Base-by-base conservation (phyloP, 2,329 filamentous ascomycete species). In the Pestalotiopsis sp. region DNA sequence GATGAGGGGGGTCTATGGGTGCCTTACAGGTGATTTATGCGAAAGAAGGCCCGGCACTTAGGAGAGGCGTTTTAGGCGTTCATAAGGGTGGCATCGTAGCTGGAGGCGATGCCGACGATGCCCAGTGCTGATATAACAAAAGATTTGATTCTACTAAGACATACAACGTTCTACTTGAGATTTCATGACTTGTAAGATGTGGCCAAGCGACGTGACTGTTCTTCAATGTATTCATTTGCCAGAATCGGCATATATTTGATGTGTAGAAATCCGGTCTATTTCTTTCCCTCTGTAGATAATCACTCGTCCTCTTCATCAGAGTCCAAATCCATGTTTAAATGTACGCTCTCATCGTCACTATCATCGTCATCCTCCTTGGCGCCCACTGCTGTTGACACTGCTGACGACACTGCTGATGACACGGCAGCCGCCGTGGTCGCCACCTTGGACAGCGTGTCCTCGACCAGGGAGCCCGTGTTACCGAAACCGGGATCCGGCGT, bases 241-340 rank as follows among this genome's bases (percentile, higher is more conserved):
- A n/a, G 20, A n/a, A n/a, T 52, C 7, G 14, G 44, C 13, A 52
- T 52, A n/a, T n/a, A n/a, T 52, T 52, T 17, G 17, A 52, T 52
- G 1, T 52, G 17, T 20, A 10, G 4, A 52, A 22, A 7, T 17
- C 20, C 17, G 44, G 2, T 52, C n/a, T 52, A 52, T n/a, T 22
- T 9, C 7, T 6, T n/a, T 11, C 20, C 17, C 9, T 52, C 4
- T 22, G 20, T 52, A 20, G 30, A 35, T 9, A 9, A 58, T n/a
- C 22, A 58, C 58, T 66, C 52, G 17, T 59, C 64, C 39, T 59
- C 64, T 22, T 55, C 64, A 3, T 66, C 65, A 48, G 60, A 67
- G 58, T 89, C 86, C 10, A 89, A 75, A 59, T 87, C 86, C 85
- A 88, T 88, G 66, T 88, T 86, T 67, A 89, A 78, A 76, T 88